phyloP scores from a whole-genome alignment of 2,329 filamentous ascomycete species.

The Fusarium dimerum region DNA sequence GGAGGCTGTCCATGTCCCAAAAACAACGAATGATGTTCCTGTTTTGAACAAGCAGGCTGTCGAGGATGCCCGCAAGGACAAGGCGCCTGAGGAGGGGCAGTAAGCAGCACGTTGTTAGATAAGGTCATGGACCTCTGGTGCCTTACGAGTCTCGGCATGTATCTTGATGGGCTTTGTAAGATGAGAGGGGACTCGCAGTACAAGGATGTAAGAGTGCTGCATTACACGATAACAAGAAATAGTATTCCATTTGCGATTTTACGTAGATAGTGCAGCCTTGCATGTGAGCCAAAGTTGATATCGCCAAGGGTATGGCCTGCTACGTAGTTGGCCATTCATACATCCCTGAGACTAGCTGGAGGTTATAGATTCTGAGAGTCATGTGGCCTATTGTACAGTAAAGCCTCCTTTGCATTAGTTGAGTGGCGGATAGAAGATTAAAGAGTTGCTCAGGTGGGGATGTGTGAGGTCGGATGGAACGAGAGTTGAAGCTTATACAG shows the following conservation, averaged over 20 bases:
- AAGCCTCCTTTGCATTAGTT: too few species aligned
- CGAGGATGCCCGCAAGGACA: conserved; percentile 19
- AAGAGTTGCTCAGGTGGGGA: too few species aligned
- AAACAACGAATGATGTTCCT: conserved; percentile 22
- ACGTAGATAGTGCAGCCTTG: background rate
- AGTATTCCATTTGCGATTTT: background rate
- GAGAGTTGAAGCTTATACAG: too few species aligned
- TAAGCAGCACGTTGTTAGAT: conserved; percentile 4
- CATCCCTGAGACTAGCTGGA: too few species aligned
- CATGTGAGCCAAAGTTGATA: too few species aligned
- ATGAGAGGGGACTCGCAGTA: background rate
- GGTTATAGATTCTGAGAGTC: too few species aligned
- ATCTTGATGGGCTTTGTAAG: background rate
- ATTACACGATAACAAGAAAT: background rate
- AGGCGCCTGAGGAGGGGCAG: conserved; percentile 8
- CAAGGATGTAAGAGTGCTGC: background rate
- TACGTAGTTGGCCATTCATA: too few species aligned
- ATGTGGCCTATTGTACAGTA: too few species aligned
- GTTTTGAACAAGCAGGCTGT: conserved; percentile 19
- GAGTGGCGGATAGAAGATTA: too few species aligned
- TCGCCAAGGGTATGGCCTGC: too few species aligned
- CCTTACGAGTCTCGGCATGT: background rate
- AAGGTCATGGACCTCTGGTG: background rate
- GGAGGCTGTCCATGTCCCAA: conserved; percentile 33
- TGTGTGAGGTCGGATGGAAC: too few species aligned